phyloP scores from a whole-genome alignment of 805 yeast genomes.

The Cephaloascus fragrans region DNA sequence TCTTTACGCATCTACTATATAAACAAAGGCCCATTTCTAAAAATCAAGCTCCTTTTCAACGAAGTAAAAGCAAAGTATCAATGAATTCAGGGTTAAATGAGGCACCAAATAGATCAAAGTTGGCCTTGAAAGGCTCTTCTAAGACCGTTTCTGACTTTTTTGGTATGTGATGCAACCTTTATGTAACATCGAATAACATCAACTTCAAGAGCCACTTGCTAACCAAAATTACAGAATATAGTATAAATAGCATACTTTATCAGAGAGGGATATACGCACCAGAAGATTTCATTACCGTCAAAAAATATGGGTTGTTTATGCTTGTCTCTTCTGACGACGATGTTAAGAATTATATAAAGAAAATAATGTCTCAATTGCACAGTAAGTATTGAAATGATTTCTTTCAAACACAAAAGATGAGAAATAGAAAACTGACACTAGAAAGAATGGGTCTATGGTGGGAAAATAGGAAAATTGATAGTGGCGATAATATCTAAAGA shows the following conservation, averaged over 20 bases:
- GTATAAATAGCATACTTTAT: conserved; percentile 72
- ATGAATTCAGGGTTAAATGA: neutral
- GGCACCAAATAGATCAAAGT: conserved; percentile 16
- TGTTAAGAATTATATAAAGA: conserved; percentile 55
- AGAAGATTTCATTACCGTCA: conserved; percentile 70
- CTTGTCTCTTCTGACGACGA: conserved; percentile 69
- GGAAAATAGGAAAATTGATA: conserved; percentile 56
- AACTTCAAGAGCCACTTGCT: neutral
- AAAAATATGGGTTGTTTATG: conserved; percentile 72
- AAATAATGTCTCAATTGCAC: conserved; percentile 60
- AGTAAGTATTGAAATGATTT: conserved; percentile 11
- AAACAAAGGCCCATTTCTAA: too few relatives aligned
- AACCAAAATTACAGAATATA: conserved; percentile 34
- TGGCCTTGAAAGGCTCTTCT: conserved; percentile 71
- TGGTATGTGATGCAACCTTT: conserved; percentile 16
- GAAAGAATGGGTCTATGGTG: conserved; percentile 59
- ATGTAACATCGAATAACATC: neutral
- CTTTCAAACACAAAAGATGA: neutral
- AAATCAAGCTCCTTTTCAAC: too few relatives aligned
- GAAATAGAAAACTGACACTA: neutral
- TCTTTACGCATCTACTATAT: too few relatives aligned
- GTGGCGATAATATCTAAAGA: conserved; percentile 66
- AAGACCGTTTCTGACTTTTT: conserved; percentile 76
- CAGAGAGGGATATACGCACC: conserved; percentile 88
- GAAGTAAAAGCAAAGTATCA: too few relatives aligned